Evolutionary conservation across 169 alveolate genomes (phyloP).

Genomic region (Cyclospora cayetanensis): DNA sequence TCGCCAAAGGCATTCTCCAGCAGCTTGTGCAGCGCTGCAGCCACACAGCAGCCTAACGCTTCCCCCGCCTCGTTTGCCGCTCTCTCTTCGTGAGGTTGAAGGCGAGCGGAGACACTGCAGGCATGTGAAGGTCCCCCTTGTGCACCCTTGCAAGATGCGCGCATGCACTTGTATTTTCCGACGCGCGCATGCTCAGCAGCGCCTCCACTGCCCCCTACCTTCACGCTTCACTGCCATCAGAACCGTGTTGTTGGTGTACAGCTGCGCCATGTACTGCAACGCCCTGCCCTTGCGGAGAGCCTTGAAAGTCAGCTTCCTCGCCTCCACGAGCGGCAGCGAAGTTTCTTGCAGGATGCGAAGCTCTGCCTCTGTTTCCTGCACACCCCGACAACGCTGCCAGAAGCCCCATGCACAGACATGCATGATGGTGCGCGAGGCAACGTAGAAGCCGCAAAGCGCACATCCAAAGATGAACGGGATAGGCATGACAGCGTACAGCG

Average conservation of each 20-base stretch:
- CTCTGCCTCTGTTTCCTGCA: slow-evolving; percentile 37
- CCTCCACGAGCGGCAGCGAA: slow-evolving; percentile 65
- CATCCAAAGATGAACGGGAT: no score
- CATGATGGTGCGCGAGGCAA: no score
- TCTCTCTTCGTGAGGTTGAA: no score
- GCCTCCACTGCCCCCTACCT: slow-evolving; percentile 16
- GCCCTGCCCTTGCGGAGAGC: slow-evolving; percentile 72
- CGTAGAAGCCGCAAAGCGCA: no score
- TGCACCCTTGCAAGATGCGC: no score
- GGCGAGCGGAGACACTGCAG: no score
- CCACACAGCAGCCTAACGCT: background rate
- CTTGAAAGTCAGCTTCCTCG: slow-evolving; percentile 70
- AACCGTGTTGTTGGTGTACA: slow-evolving; percentile 44
- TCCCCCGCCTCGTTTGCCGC: no score
- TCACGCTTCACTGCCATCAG: slow-evolving; percentile 45
- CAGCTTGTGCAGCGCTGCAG: slow-evolving; percentile 41
- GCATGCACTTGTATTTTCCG: background rate
- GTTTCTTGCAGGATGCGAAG: slow-evolving; percentile 53
- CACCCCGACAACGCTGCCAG: no score
- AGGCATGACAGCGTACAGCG: no score
- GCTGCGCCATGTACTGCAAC: slow-evolving; percentile 68
- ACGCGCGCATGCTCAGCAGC: no score
- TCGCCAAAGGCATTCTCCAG: slow-evolving; percentile 64
- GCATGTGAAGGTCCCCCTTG: no score
- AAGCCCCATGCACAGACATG: no score